Evolutionary conservation across 2,329 filamentous ascomycete species (phyloP).

Genomic region (Domatiomyces catenatus): DNA sequence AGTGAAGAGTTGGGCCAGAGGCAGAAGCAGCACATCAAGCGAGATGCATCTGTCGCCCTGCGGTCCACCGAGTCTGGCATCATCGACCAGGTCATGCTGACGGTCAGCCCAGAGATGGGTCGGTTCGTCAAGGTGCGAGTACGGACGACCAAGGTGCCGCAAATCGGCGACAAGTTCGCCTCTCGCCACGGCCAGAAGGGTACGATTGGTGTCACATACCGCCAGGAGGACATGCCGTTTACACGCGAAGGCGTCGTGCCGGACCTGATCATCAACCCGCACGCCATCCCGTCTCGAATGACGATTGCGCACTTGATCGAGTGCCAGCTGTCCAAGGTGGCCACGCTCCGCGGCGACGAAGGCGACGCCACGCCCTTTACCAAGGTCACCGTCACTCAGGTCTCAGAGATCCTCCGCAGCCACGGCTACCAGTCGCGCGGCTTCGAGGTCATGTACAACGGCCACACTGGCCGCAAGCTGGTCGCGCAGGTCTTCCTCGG

Average conservation of each 20-base stretch:
- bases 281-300: constrained; percentile 99
- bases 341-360: constrained; percentile 81
- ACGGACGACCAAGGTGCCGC: constrained; percentile 90
- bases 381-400: constrained; percentile 86
- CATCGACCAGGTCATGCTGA: constrained; percentile 81
- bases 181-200: constrained; percentile 98
- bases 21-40: constrained; percentile 76
- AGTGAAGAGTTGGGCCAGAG: constrained; percentile 86
- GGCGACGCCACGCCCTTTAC: constrained; percentile 97
- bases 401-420: constrained; percentile 70
- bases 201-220: constrained; percentile 96
- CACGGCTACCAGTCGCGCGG: constrained; percentile 94
- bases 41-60: constrained; percentile 88
- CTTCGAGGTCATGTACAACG: constrained; percentile 98
- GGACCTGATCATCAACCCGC: constrained; percentile 96
- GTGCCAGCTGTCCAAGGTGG: constrained; percentile 92
- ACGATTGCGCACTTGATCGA: constrained; percentile 99
- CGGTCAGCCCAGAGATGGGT: constrained; percentile 84
- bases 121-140: constrained; percentile 97
- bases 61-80: constrained; percentile 95
- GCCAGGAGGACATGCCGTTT: constrained; percentile 98
- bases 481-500: constrained; percentile 92
- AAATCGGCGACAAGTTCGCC: constrained; percentile 98
- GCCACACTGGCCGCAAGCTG: constrained; percentile 87
- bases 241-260: constrained; percentile 79